Conservation (phyloP, 2,329 filamentous ascomycete genomes). For the Trichoderma polysporum region DNA sequence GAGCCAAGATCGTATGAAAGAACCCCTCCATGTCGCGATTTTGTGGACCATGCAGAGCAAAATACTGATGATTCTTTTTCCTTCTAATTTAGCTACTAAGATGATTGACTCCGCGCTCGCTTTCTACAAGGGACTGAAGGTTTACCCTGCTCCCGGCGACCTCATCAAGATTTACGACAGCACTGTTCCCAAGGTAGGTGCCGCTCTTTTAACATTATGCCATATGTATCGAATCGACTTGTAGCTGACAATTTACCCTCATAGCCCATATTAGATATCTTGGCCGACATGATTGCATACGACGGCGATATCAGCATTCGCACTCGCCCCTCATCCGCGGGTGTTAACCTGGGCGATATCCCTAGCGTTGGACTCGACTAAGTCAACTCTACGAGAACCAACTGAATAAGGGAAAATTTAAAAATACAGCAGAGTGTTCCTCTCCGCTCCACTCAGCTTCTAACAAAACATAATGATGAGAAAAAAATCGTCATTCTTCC, state of each 20-base stretch:
- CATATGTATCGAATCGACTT: background rate
- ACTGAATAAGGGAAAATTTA: background rate
- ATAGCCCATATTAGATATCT: conserved; percentile 86
- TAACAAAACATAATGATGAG: conserved; percentile 6
- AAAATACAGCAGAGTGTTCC: background rate
- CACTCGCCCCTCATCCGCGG: conserved; percentile 34
- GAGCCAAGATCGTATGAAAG: conserved; percentile 70
- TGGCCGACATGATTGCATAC: conserved; percentile 96
- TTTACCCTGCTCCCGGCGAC: conserved; percentile 91
- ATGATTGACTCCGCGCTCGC: conserved; percentile 82
- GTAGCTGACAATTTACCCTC: background rate
- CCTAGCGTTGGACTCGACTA: conserved; percentile 57
- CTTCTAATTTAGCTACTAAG: conserved; percentile 54
- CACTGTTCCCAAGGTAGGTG: conserved; percentile 84
- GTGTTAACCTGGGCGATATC: conserved; percentile 48
- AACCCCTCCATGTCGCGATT: background rate
- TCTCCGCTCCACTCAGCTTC: conserved; percentile 16
- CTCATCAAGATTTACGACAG: conserved; percentile 97
- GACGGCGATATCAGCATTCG: conserved; percentile 71
- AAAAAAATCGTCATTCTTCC: background rate
- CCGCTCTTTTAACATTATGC: background rate
- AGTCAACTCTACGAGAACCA: conserved; percentile 20
- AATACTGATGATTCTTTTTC: background rate
- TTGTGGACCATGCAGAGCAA: background rate
- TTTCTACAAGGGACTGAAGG: conserved; percentile 98